Conservation (phyloP, 176 grass and related monocot genomes). For the Oryza brachyantha region DNA sequence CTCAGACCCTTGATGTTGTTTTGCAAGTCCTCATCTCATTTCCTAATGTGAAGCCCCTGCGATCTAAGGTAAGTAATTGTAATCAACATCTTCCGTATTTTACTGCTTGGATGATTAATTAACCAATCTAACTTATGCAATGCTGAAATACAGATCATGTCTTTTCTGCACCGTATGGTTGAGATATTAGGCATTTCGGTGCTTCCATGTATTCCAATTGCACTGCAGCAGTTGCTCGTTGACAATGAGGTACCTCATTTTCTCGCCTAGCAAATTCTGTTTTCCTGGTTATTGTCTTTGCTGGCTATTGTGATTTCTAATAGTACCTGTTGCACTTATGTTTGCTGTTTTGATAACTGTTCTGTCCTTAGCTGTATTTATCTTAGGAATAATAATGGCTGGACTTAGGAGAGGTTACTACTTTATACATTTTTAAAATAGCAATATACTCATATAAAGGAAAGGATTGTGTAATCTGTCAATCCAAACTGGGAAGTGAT, state of each 20-base stretch:
- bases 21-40: slow-evolving; percentile 75
- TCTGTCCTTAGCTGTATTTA: not conserved
- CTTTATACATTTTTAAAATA: not conserved
- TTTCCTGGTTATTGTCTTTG: slow-evolving; percentile 30
- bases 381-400: not conserved
- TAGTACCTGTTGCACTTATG: slow-evolving; percentile 13
- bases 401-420: not conserved
- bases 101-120: slow-evolving; percentile 27
- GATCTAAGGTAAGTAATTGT: slow-evolving; percentile 69
- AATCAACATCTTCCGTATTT: slow-evolving; percentile 21
- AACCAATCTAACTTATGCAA: slow-evolving; percentile 23
- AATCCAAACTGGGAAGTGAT: not conserved
- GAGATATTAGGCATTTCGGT: slow-evolving; percentile 87
- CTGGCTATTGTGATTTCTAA: not conserved
- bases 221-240: slow-evolving; percentile 75
- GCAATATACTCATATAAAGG: not conserved
- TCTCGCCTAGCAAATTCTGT: not conserved
- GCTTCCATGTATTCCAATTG: slow-evolving; percentile 63
- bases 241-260: slow-evolving; percentile 73
- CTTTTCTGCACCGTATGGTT: slow-evolving; percentile 95
- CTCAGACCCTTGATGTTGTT: slow-evolving; percentile 78
- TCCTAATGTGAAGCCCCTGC: slow-evolving; percentile 63
- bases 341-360: not conserved
- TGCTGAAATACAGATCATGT: slow-evolving; percentile 64
- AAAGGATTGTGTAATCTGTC: not conserved